phyloP scores from a whole-genome alignment of 441 rosid species.

The Geranium incanum region DNA sequence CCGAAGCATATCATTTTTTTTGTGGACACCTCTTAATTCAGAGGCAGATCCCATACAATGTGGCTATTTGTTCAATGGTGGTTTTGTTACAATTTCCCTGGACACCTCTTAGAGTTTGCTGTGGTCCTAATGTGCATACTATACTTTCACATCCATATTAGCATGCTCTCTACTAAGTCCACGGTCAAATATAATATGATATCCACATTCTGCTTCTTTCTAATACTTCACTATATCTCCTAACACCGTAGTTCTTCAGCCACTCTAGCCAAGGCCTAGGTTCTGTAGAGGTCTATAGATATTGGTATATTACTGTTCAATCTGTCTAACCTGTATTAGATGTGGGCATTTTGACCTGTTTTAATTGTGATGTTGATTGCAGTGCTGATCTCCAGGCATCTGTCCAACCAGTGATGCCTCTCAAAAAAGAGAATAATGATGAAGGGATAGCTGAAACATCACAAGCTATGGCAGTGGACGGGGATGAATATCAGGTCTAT shows the following conservation, averaged over 20 bases:
- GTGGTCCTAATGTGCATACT: not conserved
- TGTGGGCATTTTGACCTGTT: not conserved
- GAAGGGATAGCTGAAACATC: conserved; percentile 26
- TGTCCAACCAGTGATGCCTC: conserved; percentile 28
- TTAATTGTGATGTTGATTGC: conserved; percentile 27
- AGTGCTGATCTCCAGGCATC: conserved; percentile 46
- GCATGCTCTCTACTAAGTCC: not conserved
- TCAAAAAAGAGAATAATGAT: conserved; percentile 25
- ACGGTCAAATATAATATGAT: not conserved
- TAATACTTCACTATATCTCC: not conserved
- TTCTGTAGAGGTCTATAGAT: not conserved
- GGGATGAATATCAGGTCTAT: conserved; percentile 53
- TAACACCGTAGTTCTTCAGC: conserved; percentile 1
- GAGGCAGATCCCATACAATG: not conserved
- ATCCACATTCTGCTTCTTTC: not conserved
- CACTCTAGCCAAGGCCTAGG: not conserved
- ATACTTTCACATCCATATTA: not conserved
- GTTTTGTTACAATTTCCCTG: not conserved
- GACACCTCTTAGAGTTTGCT: not conserved
- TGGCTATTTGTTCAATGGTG: not conserved
- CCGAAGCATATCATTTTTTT: not conserved
- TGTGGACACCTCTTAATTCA: not conserved
- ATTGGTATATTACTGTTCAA: not conserved
- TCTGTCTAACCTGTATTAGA: not conserved
- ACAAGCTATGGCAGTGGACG: conserved; percentile 40